Evolutionary conservation across 1,139 yeast species (phyloP), one percentile per base, ranked within the genome.

Genomic region (Arxiozyma heterogenica): DNA sequence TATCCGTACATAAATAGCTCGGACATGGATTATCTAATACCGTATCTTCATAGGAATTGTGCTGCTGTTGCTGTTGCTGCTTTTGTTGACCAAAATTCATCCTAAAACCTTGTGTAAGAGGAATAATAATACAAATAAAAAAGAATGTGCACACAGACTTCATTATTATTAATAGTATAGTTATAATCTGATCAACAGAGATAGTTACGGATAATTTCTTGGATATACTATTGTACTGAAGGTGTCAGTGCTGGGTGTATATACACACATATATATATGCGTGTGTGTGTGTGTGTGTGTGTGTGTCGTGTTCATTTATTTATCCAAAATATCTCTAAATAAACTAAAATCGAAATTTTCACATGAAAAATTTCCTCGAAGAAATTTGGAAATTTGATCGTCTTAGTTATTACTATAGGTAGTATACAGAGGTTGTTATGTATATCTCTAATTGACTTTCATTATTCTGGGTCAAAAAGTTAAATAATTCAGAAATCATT

Each of bases 1-100:
- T 89, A 61, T 84, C 95, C 2, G 87, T 86, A 67, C 98, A 93
- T 48, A 91, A 70, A 67, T 84, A 93, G 17, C 75, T 74, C n/a
- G 72, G 70, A 65, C 97, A 90, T n/a, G 73, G 70, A 58, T 66
- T 64, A 54, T 71, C 66, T 42, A 76, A 60, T 51, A 72, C 70
- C 42, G 63, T 64, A 17, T 68, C 72, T 61, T 76, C 79, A 56
- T 70, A 74, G 12, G 72, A 60, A 48, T 58, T 64, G 51, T 63
- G 68, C 43, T 70, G 73, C 21, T 71, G 74, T 50, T 69, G 73
- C 20, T 71, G 74, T 18, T 71, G 76, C 43, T 70, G 73, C 21
- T 71, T 73, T n/a, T 71, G 69, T 11, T 65, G 55, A 21, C 46
- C 51, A 18, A 21, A 49, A 12, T 34, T 11, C 39, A 34, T 15